phyloP scores from a whole-genome alignment of 2,329 filamentous ascomycete genomes.

The Aspergillus sp. region DNA sequence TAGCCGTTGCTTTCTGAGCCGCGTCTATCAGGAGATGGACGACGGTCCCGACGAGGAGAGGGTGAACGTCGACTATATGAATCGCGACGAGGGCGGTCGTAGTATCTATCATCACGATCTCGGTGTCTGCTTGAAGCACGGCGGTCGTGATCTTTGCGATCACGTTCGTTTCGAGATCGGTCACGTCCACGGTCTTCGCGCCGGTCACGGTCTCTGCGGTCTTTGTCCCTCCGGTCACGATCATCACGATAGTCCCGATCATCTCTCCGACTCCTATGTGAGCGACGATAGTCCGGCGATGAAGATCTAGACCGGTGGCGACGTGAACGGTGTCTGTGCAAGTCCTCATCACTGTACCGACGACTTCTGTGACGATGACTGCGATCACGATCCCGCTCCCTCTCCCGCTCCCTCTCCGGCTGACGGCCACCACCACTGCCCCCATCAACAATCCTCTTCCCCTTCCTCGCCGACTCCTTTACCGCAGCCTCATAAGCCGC shows the following conservation, averaged over 20 bases:
- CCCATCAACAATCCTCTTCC: constrained; percentile 12
- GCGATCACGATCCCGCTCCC: constrained; percentile 13
- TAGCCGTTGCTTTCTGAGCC: constrained; percentile 5
- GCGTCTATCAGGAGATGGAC: no score
- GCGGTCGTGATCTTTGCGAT: constrained; percentile 15
- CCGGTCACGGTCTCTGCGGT: constrained; percentile 11
- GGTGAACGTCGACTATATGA: constrained; percentile 16
- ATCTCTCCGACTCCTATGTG: constrained; percentile 17
- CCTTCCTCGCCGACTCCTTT: constrained; percentile 37
- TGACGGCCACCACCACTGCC: constrained; percentile 12
- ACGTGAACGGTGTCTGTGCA: constrained; percentile 20
- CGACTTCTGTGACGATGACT: constrained; percentile 17
- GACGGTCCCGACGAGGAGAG: constrained; percentile 11
- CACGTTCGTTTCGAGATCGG: constrained; percentile 9
- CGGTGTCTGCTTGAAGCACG: constrained; percentile 10
- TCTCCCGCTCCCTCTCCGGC: background rate
- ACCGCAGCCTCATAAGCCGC: constrained; percentile 60
- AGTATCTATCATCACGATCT: constrained; percentile 18
- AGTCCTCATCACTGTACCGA: constrained; percentile 19
- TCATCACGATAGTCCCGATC: constrained; percentile 18
- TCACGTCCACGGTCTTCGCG: constrained; percentile 2
- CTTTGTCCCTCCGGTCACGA: constrained; percentile 13
- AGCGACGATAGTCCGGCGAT: constrained; percentile 13
- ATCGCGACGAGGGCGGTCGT: constrained; percentile 15
- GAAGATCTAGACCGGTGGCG: constrained; percentile 11